phyloP scores from a whole-genome alignment of 495 filamentous ascomycete species.

The Penicillium ucsense region DNA sequence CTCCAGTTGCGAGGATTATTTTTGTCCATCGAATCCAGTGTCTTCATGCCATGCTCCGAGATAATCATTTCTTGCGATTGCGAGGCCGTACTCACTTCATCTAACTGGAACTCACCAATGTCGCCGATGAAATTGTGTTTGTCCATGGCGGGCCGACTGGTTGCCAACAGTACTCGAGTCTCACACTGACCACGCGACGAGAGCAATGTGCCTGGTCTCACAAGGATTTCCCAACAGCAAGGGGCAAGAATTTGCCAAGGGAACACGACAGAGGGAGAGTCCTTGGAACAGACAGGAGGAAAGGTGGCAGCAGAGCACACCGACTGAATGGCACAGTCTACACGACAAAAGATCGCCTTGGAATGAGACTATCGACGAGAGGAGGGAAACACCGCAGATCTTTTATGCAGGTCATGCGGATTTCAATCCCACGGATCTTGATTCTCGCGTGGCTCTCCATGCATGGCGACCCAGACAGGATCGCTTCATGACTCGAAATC shows the following conservation, averaged over 20 bases:
- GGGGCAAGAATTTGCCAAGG: not conserved
- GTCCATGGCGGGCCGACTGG: constrained; percentile 6
- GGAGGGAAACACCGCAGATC: constrained; percentile 3
- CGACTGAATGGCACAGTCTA: not conserved
- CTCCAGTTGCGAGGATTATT: constrained; percentile 22
- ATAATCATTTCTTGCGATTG: constrained; percentile 2
- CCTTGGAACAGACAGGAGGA: not conserved
- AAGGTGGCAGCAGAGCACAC: not conserved
- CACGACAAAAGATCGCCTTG: not conserved
- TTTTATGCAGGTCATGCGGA: constrained; percentile 11
- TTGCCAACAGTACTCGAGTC: too few species aligned
- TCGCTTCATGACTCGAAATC: too few species aligned
- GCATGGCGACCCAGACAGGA: not conserved
- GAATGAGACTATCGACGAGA: too few species aligned
- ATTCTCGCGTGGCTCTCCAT: constrained; percentile 16
- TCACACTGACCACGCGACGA: too few species aligned
- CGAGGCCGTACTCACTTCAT: constrained; percentile 1
- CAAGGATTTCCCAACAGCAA: not conserved
- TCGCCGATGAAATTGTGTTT: constrained; percentile 2
- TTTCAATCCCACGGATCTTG: constrained; percentile 3
- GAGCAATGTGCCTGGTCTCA: too few species aligned
- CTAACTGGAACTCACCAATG: constrained; percentile 9
- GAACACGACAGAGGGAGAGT: not conserved
- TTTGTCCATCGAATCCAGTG: constrained; percentile 5
- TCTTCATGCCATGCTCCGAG: constrained; percentile 4